phyloP scores from a whole-genome alignment of 2,329 filamentous ascomycete species.

The Dothidotthia symphoricarpi region DNA sequence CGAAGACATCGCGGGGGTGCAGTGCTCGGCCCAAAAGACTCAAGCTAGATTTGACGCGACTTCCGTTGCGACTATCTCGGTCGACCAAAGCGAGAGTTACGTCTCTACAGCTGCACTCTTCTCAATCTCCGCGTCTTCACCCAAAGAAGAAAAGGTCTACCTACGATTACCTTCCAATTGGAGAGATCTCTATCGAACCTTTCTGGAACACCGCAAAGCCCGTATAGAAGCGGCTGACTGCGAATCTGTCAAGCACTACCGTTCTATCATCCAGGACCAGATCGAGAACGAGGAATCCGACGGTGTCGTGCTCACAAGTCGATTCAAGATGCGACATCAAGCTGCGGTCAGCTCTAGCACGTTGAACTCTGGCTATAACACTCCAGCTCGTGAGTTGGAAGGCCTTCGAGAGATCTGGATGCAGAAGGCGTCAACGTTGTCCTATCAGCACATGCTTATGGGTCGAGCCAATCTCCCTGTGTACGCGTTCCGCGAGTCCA shows the following conservation, averaged over 20 bases:
- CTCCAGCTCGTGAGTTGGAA: slow-evolving; percentile 35
- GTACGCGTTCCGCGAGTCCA: slow-evolving; percentile 77
- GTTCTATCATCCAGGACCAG: slow-evolving; percentile 66
- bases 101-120: slow-evolving; percentile 81
- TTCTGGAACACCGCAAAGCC: slow-evolving; percentile 68
- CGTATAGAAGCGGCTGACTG: slow-evolving; percentile 70
- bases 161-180: slow-evolving; percentile 75
- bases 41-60: slow-evolving; percentile 69
- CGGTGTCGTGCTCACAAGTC: slow-evolving; percentile 68
- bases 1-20: slow-evolving; percentile 45
- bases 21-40: slow-evolving; percentile 46
- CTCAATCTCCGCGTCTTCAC: slow-evolving; percentile 70
- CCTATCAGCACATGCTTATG: slow-evolving; percentile 76
- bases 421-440: slow-evolving; percentile 49
- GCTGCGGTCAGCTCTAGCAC: slow-evolving; percentile 24
- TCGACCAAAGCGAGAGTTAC: slow-evolving; percentile 82
- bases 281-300: slow-evolving; percentile 56
- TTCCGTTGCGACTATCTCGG: slow-evolving; percentile 68
- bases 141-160: slow-evolving; percentile 83
- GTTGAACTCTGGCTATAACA: slow-evolving; percentile 33
- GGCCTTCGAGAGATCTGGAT: slow-evolving; percentile 53
- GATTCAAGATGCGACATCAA: slow-evolving; percentile 58
- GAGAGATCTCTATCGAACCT: slow-evolving; percentile 82
- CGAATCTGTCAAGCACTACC: slow-evolving; percentile 64
- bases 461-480: slow-evolving; percentile 82